These are phyloP conservation scores for Leucosporidium scottii DNA, from an alignment of 768 basidiomycete species.

Conservation along the genomic window DNA sequence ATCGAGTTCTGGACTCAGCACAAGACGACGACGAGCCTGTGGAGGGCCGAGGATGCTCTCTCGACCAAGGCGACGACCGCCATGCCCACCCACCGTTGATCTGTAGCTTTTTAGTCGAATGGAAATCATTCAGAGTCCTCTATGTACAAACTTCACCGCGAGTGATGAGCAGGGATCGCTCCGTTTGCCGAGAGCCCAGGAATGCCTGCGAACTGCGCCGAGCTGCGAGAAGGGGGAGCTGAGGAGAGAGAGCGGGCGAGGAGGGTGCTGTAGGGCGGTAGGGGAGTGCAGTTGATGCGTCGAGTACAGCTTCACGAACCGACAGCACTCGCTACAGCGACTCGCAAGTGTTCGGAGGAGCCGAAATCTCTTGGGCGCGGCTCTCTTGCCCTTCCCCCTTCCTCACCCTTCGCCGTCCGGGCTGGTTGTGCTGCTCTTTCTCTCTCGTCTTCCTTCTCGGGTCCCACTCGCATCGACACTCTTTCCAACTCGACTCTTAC, in stretches of 20 bases:
- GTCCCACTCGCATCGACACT: background rate
- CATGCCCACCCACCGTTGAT: slow-evolving; percentile 39
- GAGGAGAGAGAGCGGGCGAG: background rate
- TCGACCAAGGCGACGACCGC: slow-evolving; percentile 39
- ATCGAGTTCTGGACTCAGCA: slow-evolving; percentile 95
- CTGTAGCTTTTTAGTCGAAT: background rate
- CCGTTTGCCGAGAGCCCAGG: background rate
- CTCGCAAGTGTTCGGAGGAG: too few relatives aligned
- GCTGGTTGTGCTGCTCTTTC: background rate
- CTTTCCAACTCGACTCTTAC: background rate
- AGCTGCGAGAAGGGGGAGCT: background rate
- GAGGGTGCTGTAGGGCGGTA: too few relatives aligned
- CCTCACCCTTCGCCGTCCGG: background rate
- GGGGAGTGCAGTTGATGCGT: too few relatives aligned
- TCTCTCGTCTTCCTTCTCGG: background rate
- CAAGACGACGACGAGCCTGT: slow-evolving; percentile 79
- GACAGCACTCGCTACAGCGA: too few relatives aligned
- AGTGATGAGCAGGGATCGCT: background rate
- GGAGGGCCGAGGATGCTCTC: slow-evolving; percentile 64
- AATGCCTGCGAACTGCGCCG: background rate
- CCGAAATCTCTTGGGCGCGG: background rate
- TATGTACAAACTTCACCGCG: background rate
- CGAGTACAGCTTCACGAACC: too few relatives aligned
- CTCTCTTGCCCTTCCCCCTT: background rate
- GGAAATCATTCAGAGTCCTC: background rate